A percentile compares a stretch with the other conserved stretches of the same genome.
Conservation (phyloP, 129 eudicot genomes). For the Solidago caesia region DNA sequence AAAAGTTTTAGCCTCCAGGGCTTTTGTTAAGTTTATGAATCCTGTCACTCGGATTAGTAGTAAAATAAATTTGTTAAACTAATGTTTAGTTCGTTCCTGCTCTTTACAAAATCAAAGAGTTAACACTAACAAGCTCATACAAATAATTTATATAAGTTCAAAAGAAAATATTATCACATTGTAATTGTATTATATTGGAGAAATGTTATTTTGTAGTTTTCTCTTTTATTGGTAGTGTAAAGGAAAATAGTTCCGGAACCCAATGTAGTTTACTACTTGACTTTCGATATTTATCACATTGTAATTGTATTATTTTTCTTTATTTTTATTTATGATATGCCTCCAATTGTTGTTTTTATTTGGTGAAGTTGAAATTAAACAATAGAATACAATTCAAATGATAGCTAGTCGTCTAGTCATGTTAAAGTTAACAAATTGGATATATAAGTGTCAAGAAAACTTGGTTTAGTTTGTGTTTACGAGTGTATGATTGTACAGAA, state of each 20-base stretch:
- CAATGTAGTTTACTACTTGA: neutral
- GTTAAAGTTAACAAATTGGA: neutral
- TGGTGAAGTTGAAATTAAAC: slow-evolving; percentile 2
- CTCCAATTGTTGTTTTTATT: neutral
- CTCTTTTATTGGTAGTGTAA: neutral
- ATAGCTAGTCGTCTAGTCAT: neutral
- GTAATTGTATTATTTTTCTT: neutral
- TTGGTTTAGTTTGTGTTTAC: neutral
- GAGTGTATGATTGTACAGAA: slow-evolving; percentile 5
- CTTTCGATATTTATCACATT: neutral
- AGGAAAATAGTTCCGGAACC: neutral
- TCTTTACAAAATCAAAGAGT: too few species aligned
- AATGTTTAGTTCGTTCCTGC: too few species aligned
- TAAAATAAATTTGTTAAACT: too few species aligned
- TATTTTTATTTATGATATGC: neutral
- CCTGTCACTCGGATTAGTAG: too few species aligned
- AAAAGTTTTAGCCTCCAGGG: too few species aligned
- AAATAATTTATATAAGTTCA: too few species aligned
- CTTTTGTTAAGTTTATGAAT: too few species aligned
- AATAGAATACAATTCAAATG: neutral
- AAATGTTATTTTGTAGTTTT: too few species aligned
- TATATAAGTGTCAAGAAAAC: neutral
- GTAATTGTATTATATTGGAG: too few species aligned
- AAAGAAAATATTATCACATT: too few species aligned
- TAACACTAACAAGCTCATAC: too few species aligned